A percentile compares a stretch with the other conserved stretches of the same genome.
Conservation (phyloP, 345 rosid species). For the Lepidium sativum region DNA sequence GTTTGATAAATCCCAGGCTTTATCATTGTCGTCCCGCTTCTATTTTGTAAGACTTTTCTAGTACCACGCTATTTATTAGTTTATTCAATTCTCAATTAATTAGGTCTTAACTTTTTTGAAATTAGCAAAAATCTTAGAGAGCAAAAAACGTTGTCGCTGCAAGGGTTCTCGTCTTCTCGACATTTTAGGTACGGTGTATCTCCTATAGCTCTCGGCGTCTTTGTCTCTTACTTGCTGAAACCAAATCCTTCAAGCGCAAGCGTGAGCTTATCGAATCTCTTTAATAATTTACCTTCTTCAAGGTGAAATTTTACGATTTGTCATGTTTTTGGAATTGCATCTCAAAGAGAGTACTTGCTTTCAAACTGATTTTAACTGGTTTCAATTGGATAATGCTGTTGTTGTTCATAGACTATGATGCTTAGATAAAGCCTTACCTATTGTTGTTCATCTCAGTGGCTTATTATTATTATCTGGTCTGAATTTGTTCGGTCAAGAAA, state of each 20-base stretch:
- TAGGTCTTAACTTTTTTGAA: not conserved
- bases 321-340: slow-evolving; percentile 5
- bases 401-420: not conserved
- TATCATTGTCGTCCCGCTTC: too few relatives aligned
- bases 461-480: too few relatives aligned
- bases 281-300: not conserved
- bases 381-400: not conserved
- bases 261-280: not conserved
- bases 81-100: not conserved
- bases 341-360: not conserved
- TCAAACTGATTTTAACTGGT: not conserved
- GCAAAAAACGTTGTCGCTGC: too few relatives aligned
- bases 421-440: not conserved
- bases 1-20: too few relatives aligned
- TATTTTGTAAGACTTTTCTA: not conserved
- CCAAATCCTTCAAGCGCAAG: not conserved
- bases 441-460: too few relatives aligned
- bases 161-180: too few relatives aligned
- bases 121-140: too few relatives aligned
- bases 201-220: too few relatives aligned
- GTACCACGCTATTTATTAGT: not conserved
- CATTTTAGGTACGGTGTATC: too few relatives aligned
- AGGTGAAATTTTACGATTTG: not conserved
- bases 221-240: not conserved
- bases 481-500: too few relatives aligned